Evolutionary conservation across 768 basidiomycete genomes (phyloP), one percentile per base, ranked within the genome.

Genomic region (Mycena olivaceomarginata): DNA sequence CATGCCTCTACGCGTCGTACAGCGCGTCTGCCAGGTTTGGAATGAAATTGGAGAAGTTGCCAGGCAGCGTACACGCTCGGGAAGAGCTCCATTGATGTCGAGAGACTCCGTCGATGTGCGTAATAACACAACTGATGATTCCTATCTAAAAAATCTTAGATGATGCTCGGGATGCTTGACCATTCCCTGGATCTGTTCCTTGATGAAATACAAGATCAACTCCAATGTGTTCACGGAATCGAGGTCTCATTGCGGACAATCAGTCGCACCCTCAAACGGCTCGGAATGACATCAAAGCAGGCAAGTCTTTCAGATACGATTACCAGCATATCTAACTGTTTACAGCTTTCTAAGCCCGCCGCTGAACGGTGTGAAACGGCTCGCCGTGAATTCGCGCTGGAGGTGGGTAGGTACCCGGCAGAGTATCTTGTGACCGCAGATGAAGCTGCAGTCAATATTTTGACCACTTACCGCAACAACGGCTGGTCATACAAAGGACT

Each of bases 181-280:
- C 75, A 72, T 66, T 71, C 70, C 18, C 81, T 80, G 13, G 78
- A 81, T 43, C 41, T 82, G 4, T 82, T 79, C 63, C 79, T 82
- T 2, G 79, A 81, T 51, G 79, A 80, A 65, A 74, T 81, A 7
- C 75, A 78, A 66, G 60, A 62, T 6, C 60, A 62, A 59, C 69
- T n/a, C n/a, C n/a, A n/a, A n/a, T n/a, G n/a, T n/a, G n/a, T n/a
- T n/a, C n/a, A 77, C 48, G 70, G 79, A 37, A 18, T 81, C 20
- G 51, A 77, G 51, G 25, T 76, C n/a, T 78, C 76, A 15, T 57
- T 79, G 45, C 45, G 48, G 16, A 79, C 76, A 9, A 77, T 82
- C 62, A 77, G 64, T 6, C 63, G 78, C n/a, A 80, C 79, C 10
- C 65, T 80, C 45, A 74, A 78, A 37, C 57, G 73, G 13, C 63